A percentile compares a stretch with the other conserved stretches of the same genome.
phyloP scores from a whole-genome alignment of 2,329 filamentous ascomycete species.

The Ceratocystis destructans region DNA sequence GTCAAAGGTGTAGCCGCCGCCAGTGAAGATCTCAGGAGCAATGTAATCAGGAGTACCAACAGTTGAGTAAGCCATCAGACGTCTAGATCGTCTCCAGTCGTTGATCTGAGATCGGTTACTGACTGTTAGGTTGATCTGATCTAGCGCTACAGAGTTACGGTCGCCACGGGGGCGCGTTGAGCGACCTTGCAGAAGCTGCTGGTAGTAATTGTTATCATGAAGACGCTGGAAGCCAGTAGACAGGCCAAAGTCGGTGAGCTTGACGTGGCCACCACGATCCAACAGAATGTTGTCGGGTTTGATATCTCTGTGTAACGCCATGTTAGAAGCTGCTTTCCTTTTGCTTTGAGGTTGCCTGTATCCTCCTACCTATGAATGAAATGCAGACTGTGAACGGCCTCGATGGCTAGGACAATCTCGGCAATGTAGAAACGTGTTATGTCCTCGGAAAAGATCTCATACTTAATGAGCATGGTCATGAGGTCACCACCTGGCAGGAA shows the following conservation, averaged over 20 bases:
- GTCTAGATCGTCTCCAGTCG: conserved; percentile 65
- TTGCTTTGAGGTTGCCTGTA: neutral
- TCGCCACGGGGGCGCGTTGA: conserved; percentile 46
- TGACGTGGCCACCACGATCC: conserved; percentile 64
- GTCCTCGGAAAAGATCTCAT: conserved; percentile 97
- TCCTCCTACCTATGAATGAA: conserved; percentile 83
- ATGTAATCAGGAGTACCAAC: conserved; percentile 93
- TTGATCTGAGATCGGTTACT: conserved; percentile 93
- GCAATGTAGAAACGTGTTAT: conserved; percentile 99
- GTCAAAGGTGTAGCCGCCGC: conserved; percentile 61
- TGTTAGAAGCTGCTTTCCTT: neutral
- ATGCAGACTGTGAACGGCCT: conserved; percentile 92
- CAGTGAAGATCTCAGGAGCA: conserved; percentile 58
- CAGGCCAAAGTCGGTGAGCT: conserved; percentile 68
- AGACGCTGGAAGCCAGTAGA: conserved; percentile 69
- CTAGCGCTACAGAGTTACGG: conserved; percentile 84
- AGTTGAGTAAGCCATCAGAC: conserved; percentile 81
- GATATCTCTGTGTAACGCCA: conserved; percentile 43
- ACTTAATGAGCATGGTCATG: conserved; percentile 99
- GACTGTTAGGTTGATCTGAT: conserved; percentile 95
- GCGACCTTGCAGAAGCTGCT: conserved; percentile 48
- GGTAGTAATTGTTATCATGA: conserved; percentile 66
- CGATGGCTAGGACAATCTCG: conserved; percentile 94
- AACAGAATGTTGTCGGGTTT: conserved; percentile 72
- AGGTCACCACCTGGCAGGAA: conserved; percentile 94